Evolutionary conservation across 371 early-diverging fungal species (phyloP).

Genomic region (Blastocladiella emersonii): DNA sequence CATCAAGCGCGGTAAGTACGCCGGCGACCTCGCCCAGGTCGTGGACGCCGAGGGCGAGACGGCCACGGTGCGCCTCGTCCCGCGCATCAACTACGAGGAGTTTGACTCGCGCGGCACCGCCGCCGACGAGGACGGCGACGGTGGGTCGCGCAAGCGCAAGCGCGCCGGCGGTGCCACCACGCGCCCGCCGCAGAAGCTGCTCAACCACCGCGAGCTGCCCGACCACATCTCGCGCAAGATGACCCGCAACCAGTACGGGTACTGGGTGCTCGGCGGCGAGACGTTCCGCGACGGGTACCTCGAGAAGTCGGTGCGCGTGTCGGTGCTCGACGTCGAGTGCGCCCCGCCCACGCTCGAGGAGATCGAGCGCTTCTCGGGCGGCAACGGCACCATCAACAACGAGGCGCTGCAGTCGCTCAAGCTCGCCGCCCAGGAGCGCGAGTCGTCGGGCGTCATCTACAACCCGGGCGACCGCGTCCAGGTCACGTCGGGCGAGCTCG

Average conservation of each 20-base stretch:
- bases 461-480: constrained; percentile 78
- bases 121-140: constrained; percentile 12
- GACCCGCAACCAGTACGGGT: constrained; percentile 31
- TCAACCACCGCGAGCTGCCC: constrained; percentile 45
- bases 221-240: background rate
- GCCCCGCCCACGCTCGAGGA: constrained; percentile 89
- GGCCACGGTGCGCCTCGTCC: background rate
- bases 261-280: constrained; percentile 64
- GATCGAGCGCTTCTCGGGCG: constrained; percentile 59
- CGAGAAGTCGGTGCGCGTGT: constrained; percentile 72
- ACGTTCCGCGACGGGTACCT: constrained; percentile 77
- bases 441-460: constrained; percentile 30
- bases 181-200: constrained; percentile 53
- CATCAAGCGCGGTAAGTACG: constrained; percentile 88
- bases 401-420: background rate
- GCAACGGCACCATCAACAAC: constrained; percentile 1
- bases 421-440: background rate
- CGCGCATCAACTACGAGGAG: constrained; percentile 1
- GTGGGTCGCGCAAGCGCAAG: constrained; percentile 35
- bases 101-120: constrained; percentile 1
- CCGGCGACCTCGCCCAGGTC: constrained; percentile 88
- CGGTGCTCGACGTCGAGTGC: constrained; percentile 51
- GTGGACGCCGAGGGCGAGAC: constrained; percentile 3
- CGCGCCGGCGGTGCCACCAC: constrained; percentile 17
- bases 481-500: constrained; percentile 79